Base-by-base conservation (phyloP, 1,139 yeast species). In the Arxiozyma slooffiae region DNA sequence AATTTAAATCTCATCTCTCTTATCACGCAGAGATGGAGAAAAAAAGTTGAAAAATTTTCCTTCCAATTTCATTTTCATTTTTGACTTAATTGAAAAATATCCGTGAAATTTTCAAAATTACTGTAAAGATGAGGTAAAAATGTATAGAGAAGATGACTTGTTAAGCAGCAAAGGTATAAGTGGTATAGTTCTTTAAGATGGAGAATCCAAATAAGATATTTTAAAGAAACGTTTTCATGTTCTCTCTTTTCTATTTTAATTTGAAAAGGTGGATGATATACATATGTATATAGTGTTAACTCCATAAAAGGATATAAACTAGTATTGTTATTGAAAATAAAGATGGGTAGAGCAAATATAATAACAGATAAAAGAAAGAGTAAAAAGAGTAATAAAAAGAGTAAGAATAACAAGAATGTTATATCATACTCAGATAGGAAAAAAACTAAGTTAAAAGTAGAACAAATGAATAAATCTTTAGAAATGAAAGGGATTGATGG, bases 391-490 rank as follows among this genome's bases (percentile, higher is more conserved):
- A 48, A 48, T 42, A 51, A 52, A 45, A 37, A 24, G 8, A 61
- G 53, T 50, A 50, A 57, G 20, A 53, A 52, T 38, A 52, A 46
- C 4, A 53, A 51, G 38, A 50, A 45, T 36, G 51, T 46, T 20
- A 48, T 54, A 47, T 52, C 59, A 22, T 52, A 56, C 30, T 51
- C 58, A 21, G 60, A 57, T 42, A 58, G 57, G 50, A 64, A 61
- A 50, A 60, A 57, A 49, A 60, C 55, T 4, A 61, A 59, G 45
- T 34, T 57, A 7, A 55, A 57, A 43, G 52, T 64, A 1, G 63
- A 61, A 43, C 57, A 60, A 50, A 47, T 65, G 38, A 60, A 63
- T 51, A 53, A 56, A 44, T 54, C 55, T 23, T 24, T 16, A 24
- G 44, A 41, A 18, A 54, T 44, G 41, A 44, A 44, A 4, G 41